phyloP scores from a whole-genome alignment of 2,329 filamentous ascomycete genomes.

The Graphilbum sp. region DNA sequence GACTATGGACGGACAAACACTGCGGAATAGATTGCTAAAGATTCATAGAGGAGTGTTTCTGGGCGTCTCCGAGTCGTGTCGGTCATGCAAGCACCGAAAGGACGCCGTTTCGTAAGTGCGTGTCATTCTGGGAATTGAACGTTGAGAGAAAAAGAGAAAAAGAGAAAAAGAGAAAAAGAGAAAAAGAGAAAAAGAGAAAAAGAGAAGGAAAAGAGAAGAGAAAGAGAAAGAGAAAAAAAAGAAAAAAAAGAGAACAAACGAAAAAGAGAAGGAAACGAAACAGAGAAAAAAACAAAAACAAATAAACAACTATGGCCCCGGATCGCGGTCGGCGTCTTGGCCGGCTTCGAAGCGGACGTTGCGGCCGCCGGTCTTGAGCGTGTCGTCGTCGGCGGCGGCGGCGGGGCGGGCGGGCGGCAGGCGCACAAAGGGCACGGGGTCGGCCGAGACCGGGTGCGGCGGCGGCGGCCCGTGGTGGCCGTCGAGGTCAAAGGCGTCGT shows the following conservation, averaged over 20 bases:
- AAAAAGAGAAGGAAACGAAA: neutral
- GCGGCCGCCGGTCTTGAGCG: neutral
- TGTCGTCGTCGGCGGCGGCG: slow-evolving; percentile 10
- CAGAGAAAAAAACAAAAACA: neutral
- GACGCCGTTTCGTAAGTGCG: too few species aligned
- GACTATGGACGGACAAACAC: too few species aligned
- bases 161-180: slow-evolving; percentile 3
- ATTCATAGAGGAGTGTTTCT: too few species aligned
- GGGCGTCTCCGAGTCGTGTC: too few species aligned
- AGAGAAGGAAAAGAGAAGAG: neutral
- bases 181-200: neutral
- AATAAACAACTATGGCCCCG: neutral
- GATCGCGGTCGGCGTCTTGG: neutral
- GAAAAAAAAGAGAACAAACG: neutral
- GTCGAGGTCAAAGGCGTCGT: too few species aligned
- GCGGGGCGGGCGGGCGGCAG: slow-evolving; percentile 16
- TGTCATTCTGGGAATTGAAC: too few species aligned
- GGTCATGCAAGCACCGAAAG: too few species aligned
- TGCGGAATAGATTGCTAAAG: too few species aligned
- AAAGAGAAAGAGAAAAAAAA: neutral
- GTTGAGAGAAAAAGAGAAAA: neutral
- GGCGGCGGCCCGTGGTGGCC: too few species aligned
- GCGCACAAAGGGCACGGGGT: too few species aligned
- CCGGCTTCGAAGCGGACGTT: neutral
- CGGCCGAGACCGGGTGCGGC: too few species aligned